Conservation (phyloP, 495 filamentous ascomycete genomes). For the Stereocaulon alpinum region DNA sequence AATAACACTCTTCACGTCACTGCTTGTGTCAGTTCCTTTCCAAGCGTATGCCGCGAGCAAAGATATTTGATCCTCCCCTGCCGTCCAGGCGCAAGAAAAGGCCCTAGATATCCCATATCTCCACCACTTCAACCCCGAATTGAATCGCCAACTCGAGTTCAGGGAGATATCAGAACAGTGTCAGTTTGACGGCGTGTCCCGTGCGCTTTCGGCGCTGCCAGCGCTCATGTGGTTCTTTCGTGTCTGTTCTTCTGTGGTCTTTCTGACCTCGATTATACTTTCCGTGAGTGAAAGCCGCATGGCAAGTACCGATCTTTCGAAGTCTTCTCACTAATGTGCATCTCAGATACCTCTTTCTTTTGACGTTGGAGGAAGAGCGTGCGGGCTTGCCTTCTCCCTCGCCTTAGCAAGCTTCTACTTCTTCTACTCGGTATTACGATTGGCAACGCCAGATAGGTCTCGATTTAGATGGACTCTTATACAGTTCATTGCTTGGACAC, state of each 20-base stretch:
- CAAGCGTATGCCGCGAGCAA: slow-evolving; percentile 6
- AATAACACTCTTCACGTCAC: neutral
- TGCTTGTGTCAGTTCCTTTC: neutral
- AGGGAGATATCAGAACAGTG: neutral
- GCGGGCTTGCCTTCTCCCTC: slow-evolving; percentile 85
- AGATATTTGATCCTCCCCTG: slow-evolving; percentile 3
- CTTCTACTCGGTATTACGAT: slow-evolving; percentile 66
- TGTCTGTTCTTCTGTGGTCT: slow-evolving; percentile 61
- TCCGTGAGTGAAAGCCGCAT: slow-evolving; percentile 41
- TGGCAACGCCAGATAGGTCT: slow-evolving; percentile 71
- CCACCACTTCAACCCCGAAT: neutral
- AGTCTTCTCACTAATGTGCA: neutral
- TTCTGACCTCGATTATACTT: slow-evolving; percentile 79
- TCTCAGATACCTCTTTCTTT: slow-evolving; percentile 63
- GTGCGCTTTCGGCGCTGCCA: slow-evolving; percentile 16
- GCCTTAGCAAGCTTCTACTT: slow-evolving; percentile 83
- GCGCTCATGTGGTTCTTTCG: slow-evolving; percentile 59
- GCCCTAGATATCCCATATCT: neutral
- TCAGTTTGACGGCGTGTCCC: neutral
- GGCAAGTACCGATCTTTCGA: neutral
- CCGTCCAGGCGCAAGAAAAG: slow-evolving; percentile 8
- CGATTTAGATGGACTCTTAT: slow-evolving; percentile 59
- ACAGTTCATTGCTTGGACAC: slow-evolving; percentile 54
- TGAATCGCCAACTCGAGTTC: neutral
- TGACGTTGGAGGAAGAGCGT: slow-evolving; percentile 90